Conservation (phyloP, 441 rosid genomes). For the Adansonia gregorii region DNA sequence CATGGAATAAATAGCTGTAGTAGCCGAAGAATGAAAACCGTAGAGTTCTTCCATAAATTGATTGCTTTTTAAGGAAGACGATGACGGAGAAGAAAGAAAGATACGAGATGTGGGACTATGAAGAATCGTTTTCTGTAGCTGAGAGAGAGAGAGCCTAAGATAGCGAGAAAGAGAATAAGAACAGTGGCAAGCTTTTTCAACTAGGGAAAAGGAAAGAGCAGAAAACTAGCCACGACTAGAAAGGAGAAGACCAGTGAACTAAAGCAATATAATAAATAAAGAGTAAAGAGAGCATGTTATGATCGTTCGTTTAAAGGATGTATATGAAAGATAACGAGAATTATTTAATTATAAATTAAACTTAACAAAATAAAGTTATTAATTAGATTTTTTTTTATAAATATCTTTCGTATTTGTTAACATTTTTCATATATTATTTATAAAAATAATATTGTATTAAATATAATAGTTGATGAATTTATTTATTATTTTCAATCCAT, state of each 20-base stretch:
- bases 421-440: too few relatives aligned
- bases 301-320: not conserved
- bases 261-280: not conserved
- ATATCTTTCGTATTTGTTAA: too few relatives aligned
- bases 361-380: too few relatives aligned
- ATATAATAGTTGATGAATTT: too few relatives aligned
- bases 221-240: not conserved
- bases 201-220: not conserved
- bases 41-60: slow-evolving; percentile 44
- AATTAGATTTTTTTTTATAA: too few relatives aligned
- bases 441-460: too few relatives aligned
- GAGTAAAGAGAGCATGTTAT: not conserved
- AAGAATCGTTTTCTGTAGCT: not conserved
- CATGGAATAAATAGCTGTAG: slow-evolving; percentile 32
- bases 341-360: too few relatives aligned
- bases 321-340: too few relatives aligned
- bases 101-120: not conserved
- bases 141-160: not conserved
- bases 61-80: not conserved
- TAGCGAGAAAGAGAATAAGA: not conserved
- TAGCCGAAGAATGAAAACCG: slow-evolving; percentile 29
- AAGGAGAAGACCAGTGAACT: not conserved
- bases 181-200: not conserved
- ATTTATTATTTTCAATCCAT: too few relatives aligned
- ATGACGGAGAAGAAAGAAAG: not conserved